Evolutionary conservation across 139 green algal genomes (phyloP).

Genomic region (Chlorella vulgaris): DNA sequence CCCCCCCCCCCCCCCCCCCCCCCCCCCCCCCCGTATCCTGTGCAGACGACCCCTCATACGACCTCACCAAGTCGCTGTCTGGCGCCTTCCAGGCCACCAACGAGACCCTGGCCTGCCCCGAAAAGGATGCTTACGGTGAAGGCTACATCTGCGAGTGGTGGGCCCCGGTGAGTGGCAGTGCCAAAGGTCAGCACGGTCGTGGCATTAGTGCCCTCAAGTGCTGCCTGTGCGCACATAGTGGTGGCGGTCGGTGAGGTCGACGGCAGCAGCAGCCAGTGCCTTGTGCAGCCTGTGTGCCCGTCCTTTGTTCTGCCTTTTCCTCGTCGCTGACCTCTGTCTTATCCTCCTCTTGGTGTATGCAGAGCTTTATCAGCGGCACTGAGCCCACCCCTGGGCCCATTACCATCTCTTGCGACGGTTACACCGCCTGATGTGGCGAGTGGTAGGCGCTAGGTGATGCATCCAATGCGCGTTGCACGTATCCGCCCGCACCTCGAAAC

Average conservation of each 20-base stretch:
- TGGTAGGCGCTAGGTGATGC: too few relatives aligned
- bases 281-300: not conserved
- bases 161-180: not conserved
- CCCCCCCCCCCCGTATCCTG: not conserved
- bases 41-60: not conserved
- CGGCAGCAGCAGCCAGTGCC: not conserved
- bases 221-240: too few relatives aligned
- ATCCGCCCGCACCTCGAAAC: too few relatives aligned
- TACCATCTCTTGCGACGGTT: not conserved
- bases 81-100: not conserved
- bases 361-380: not conserved
- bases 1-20: too few relatives aligned
- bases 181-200: not conserved
- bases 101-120: not conserved
- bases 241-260: too few relatives aligned
- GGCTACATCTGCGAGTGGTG: slow-evolving; percentile 1
- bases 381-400: not conserved
- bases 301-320: not conserved
- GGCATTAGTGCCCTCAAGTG: not conserved
- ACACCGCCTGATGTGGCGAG: too few relatives aligned
- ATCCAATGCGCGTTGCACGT: too few relatives aligned
- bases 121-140: not conserved
- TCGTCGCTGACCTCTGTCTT: not conserved
- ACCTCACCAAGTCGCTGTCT: not conserved
- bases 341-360: not conserved